phyloP scores from a whole-genome alignment of 2,329 filamentous ascomycete species.

The Alternaria gaisen region DNA sequence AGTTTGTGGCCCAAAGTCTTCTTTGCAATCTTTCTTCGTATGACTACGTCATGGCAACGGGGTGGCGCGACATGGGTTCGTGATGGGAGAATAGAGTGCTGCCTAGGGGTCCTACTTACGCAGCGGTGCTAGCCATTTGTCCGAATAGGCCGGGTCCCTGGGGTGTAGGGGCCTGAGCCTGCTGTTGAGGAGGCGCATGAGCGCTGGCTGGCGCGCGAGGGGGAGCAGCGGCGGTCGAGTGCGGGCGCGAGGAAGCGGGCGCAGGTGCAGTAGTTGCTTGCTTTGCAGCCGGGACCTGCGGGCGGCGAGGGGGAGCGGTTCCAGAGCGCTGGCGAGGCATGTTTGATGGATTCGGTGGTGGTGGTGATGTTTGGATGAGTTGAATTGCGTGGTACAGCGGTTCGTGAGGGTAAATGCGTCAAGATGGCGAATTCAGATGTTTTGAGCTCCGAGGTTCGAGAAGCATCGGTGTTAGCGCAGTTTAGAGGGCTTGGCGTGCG shows the following conservation, averaged over 20 bases:
- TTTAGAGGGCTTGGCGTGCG: slow-evolving; percentile 23
- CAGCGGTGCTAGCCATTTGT: slow-evolving; percentile 97
- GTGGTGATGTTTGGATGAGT: slow-evolving; percentile 7
- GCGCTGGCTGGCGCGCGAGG: slow-evolving; percentile 43
- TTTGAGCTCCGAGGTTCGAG: slow-evolving; percentile 37
- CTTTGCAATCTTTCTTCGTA: not conserved
- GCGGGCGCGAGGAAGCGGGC: slow-evolving; percentile 59
- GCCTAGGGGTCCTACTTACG: slow-evolving; percentile 69
- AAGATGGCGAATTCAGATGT: slow-evolving; percentile 27
- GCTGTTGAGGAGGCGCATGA: slow-evolving; percentile 61
- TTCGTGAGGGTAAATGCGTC: slow-evolving; percentile 1
- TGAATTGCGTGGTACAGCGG: slow-evolving; percentile 2
- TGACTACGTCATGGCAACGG: not conserved
- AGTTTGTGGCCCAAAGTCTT: too few relatives aligned
- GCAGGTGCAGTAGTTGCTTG: slow-evolving; percentile 63
- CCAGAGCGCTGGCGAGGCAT: slow-evolving; percentile 62
- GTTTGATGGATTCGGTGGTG: slow-evolving; percentile 25
- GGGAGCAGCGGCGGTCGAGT: slow-evolving; percentile 70
- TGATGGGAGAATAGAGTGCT: not conserved
- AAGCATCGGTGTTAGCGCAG: slow-evolving; percentile 34
- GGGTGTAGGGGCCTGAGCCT: slow-evolving; percentile 53
- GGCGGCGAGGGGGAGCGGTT: slow-evolving; percentile 55
- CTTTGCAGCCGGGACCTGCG: slow-evolving; percentile 53
- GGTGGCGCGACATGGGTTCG: not conserved
- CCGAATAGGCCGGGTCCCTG: slow-evolving; percentile 87